These are phyloP conservation scores for Exophiala xenobiotica DNA, from an alignment of 2,329 filamentous ascomycete species.

Conservation along the genomic window DNA sequence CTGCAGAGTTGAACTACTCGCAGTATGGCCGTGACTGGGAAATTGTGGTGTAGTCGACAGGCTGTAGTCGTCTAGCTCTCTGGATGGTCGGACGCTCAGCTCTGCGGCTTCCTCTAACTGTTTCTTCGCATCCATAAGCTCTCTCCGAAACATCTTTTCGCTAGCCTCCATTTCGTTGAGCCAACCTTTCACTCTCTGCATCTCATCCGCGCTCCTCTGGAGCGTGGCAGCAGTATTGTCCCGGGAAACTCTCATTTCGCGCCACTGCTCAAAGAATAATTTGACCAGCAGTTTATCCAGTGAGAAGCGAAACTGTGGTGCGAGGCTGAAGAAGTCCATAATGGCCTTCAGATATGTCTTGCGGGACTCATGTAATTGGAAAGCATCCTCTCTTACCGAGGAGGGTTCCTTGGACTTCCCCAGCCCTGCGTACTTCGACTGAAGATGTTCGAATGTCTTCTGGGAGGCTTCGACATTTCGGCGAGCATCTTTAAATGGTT, in stretches of 20 bases:
- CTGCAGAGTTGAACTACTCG: slow-evolving; percentile 40
- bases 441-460: slow-evolving; percentile 76
- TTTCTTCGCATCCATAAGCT: slow-evolving; percentile 74
- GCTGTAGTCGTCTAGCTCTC: slow-evolving; percentile 91
- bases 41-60: slow-evolving; percentile 86
- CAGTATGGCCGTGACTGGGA: slow-evolving; percentile 66
- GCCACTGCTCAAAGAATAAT: slow-evolving; percentile 83
- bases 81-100: slow-evolving; percentile 70
- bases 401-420: slow-evolving; percentile 93
- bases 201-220: slow-evolving; percentile 69
- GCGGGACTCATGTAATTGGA: slow-evolving; percentile 87
- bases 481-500: slow-evolving; percentile 80
- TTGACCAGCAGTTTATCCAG: slow-evolving; percentile 84
- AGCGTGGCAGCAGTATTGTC: slow-evolving; percentile 64
- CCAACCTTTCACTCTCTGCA: slow-evolving; percentile 92
- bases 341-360: slow-evolving; percentile 88
- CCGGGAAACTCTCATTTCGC: slow-evolving; percentile 72
- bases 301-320: slow-evolving; percentile 78
- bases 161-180: slow-evolving; percentile 88
- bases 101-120: slow-evolving; percentile 80
- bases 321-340: slow-evolving; percentile 88
- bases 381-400: slow-evolving; percentile 87
- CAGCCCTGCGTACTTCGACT: slow-evolving; percentile 79
- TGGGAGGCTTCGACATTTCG: slow-evolving; percentile 75
- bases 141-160: slow-evolving; percentile 78